phyloP scores from a whole-genome alignment of 805 yeast genomes.

The Clavispora vitiphila region DNA sequence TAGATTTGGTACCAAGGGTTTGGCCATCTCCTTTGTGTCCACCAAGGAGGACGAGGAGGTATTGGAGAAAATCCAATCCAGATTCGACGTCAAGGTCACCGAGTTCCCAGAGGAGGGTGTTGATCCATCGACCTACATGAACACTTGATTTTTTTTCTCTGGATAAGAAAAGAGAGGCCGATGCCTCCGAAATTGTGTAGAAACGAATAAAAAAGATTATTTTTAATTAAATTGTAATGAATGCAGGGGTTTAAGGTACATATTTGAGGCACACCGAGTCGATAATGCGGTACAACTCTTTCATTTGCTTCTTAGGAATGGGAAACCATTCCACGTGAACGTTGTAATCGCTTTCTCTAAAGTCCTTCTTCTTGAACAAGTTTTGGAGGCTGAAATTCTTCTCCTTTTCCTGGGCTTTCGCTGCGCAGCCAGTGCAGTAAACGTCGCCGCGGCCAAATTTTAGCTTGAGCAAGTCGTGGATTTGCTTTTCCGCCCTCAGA shows the following conservation, averaged over 20 bases:
- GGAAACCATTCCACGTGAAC: conserved; percentile 55
- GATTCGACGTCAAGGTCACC: conserved; percentile 92
- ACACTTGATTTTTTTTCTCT: conserved; percentile 49
- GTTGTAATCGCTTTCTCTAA: conserved; percentile 16
- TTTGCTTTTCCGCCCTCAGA: conserved; percentile 33
- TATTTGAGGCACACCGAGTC: conserved; percentile 9
- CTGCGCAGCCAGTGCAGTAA: conserved; percentile 43
- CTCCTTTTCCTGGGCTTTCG: conserved; percentile 2
- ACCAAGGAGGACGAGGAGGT: conserved; percentile 85
- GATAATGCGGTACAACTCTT: conserved; percentile 12
- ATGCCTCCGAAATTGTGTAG: neutral
- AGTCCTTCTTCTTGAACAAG: conserved; percentile 7
- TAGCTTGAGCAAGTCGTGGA: conserved; percentile 35
- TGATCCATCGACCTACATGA: conserved; percentile 97
- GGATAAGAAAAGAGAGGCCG: neutral
- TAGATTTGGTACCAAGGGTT: conserved; percentile 99
- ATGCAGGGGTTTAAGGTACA: neutral
- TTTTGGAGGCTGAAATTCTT: conserved; percentile 1
- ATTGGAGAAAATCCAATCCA: conserved; percentile 86
- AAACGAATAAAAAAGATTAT: neutral
- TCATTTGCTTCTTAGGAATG: conserved; percentile 34
- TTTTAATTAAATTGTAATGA: neutral
- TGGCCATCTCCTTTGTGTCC: conserved; percentile 86
- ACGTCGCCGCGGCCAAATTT: conserved; percentile 46
- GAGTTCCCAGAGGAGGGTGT: conserved; percentile 98